Evolutionary conservation across 306 rosid species (phyloP).

Genomic region (Vicia faba): DNA sequence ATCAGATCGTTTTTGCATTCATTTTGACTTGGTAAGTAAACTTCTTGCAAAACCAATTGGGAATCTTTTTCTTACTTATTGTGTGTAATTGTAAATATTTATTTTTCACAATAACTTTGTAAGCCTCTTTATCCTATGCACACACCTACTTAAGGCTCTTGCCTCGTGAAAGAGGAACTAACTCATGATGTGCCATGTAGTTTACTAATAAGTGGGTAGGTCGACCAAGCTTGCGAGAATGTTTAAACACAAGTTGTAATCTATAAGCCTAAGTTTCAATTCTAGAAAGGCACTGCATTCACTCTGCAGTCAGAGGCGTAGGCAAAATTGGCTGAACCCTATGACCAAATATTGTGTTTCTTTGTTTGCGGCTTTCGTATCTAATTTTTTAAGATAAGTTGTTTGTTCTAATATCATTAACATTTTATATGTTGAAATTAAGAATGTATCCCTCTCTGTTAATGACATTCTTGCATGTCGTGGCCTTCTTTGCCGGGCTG

Average conservation of each 20-base stretch:
- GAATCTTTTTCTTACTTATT: conserved; percentile 15
- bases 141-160: neutral
- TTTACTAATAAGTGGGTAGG: too few relatives aligned
- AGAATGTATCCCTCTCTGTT: conserved; percentile 84
- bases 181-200: neutral
- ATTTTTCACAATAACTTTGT: neutral
- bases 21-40: conserved; percentile 58
- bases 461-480: conserved; percentile 93
- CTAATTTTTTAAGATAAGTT: too few relatives aligned
- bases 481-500: conserved; percentile 89
- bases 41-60: conserved; percentile 17
- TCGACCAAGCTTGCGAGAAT: neutral
- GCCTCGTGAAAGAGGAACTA: conserved; percentile 29
- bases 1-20: conserved; percentile 91
- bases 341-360: too few relatives aligned
- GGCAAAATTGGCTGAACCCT: too few relatives aligned
- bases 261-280: neutral
- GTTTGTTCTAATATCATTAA: conserved; percentile 15
- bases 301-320: too few relatives aligned
- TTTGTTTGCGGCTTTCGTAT: too few relatives aligned
- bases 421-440: conserved; percentile 37
- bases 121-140: neutral
- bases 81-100: conserved; percentile 12
- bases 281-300: too few relatives aligned
- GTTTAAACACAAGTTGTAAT: neutral